Base-by-base conservation (phyloP, 768 basidiomycete species). In the Russula dissimulans region DNA sequence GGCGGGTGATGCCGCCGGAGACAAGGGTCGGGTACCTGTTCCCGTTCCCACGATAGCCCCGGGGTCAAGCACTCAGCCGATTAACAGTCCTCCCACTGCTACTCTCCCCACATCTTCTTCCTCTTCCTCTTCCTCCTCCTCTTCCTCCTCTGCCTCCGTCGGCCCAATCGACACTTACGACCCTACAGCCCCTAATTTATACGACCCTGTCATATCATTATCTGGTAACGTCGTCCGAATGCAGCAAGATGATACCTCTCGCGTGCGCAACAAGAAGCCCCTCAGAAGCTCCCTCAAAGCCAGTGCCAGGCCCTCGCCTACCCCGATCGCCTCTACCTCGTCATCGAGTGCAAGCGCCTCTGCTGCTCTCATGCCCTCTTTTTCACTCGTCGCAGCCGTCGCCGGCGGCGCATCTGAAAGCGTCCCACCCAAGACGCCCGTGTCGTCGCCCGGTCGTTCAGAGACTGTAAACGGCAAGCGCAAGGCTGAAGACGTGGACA, bases 401-500 rank as follows among this genome's bases (percentile, higher is more conserved):
- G 50, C 72, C 68, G 44, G 42, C 68, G 44, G 42, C 43, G 69
- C 72, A 47, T 69, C 75, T 57, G 69, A 66, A 61, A 53, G 69
- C 56, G 71, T 34, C 3, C 29, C 48, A 36, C 41, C 39, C 18
- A 36, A 43, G 26, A 62, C 60, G 3, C 56, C 73, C 61, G 36
- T 61, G 1, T 50, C 54, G 0, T 56, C 60, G 3, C 60, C 54
- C 32, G 65, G 65, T 44, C 60, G 65, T 3, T 71, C 73, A 55
- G 71, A 76, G 59, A 72, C 69, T 60, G 68, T 71, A 38, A 81
- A 76, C 65, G 84, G 84, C 7, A 89, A 89, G 70, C 76, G 87
- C 61, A 89, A 89, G 68, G 86, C 85, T 6, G 85, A 86, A 46
- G 87, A 88, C 64, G 74, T 82, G n/a, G 85, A 84, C 61, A 73